Evolutionary conservation across 164 flowering plant species (phyloP).

Genomic region (Pachysandra terminalis): DNA sequence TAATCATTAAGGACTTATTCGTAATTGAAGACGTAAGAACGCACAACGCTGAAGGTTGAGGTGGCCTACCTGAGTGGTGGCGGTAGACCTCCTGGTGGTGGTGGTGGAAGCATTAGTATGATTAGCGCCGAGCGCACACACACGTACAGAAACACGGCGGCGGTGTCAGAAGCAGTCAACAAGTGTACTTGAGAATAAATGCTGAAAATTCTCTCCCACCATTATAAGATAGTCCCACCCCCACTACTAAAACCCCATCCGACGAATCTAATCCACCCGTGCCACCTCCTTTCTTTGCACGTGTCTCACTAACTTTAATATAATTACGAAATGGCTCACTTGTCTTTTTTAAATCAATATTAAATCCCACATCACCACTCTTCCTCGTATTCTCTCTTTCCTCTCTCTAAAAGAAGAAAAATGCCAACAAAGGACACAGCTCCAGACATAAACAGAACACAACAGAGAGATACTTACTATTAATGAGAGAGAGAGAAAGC

Average conservation of each 20-base stretch:
- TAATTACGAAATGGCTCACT: background rate
- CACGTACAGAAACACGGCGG: too few relatives aligned
- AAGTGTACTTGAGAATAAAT: constrained; percentile 21
- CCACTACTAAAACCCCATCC: background rate
- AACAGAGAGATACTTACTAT: constrained; percentile 5
- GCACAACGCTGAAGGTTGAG: too few relatives aligned
- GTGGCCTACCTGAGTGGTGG: too few relatives aligned
- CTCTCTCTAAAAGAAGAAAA: background rate
- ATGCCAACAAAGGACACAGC: constrained; percentile 1
- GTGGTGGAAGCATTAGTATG: background rate
- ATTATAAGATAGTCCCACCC: constrained; percentile 3
- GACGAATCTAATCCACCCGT: constrained; percentile 9
- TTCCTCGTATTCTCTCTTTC: constrained; percentile 5
- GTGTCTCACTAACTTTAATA: background rate
- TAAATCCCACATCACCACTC: too few relatives aligned
- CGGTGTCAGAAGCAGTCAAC: constrained; percentile 18
- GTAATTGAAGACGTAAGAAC: too few relatives aligned
- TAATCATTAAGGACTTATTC: too few relatives aligned
- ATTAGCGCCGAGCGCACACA: background rate
- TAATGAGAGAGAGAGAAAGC: constrained; percentile 3
- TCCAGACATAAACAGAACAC: background rate
- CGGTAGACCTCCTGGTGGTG: too few relatives aligned
- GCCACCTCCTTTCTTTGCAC: background rate
- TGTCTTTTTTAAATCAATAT: too few relatives aligned
- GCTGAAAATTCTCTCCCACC: constrained; percentile 4